Conservation (phyloP, 305 asterid species). For the Fraxinus angustifolia region DNA sequence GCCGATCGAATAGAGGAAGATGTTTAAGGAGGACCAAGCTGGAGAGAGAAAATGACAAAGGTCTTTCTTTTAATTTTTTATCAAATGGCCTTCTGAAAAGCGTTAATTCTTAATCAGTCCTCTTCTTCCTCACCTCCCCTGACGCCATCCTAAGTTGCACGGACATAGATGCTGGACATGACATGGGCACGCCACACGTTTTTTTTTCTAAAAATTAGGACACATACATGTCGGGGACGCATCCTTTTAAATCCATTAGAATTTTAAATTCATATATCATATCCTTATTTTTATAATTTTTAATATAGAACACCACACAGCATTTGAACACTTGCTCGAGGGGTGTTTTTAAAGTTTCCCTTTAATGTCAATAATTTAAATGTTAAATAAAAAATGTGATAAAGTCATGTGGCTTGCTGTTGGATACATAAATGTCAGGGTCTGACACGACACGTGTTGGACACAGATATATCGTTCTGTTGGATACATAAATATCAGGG, state of each 20-base stretch:
- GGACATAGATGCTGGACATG: not conserved
- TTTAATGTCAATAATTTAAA: not conserved
- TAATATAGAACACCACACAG: not conserved
- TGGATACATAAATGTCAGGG: not conserved
- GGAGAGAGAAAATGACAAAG: not conserved
- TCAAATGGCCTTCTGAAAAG: not conserved
- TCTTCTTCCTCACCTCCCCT: not conserved
- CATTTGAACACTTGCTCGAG: not conserved
- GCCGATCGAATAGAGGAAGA: not conserved
- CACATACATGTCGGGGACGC: not conserved
- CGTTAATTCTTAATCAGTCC: not conserved
- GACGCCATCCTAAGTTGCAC: not conserved
- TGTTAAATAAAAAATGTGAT: not conserved
- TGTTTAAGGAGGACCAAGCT: not conserved
- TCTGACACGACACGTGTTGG: not conserved
- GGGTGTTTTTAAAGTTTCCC: not conserved
- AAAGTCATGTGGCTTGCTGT: not conserved
- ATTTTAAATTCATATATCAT: not conserved
- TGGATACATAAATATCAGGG: not conserved
- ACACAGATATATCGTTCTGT: not conserved
- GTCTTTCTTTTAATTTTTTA: not conserved
- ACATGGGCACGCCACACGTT: not conserved
- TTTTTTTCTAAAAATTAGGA: too few relatives aligned
- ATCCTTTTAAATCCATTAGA: not conserved
- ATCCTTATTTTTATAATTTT: not conserved